These are phyloP conservation scores for Penicillium paxilli DNA, from an alignment of 495 filamentous ascomycete genomes.

Conservation along the genomic window DNA sequence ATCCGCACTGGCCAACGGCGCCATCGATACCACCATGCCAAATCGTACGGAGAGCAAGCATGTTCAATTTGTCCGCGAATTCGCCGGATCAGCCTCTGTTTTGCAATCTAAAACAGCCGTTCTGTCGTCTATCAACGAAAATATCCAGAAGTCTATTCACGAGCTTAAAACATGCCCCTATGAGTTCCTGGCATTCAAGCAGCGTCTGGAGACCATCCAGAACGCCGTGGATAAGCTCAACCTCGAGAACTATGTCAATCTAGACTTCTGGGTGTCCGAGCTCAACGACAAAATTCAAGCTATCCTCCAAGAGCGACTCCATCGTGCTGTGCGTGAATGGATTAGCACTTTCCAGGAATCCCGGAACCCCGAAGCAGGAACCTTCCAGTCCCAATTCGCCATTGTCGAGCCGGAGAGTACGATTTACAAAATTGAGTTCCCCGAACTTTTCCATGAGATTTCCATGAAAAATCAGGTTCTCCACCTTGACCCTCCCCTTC, in stretches of 20 bases:
- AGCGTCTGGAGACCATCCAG: slow-evolving; percentile 81
- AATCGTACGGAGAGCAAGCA: slow-evolving; percentile 82
- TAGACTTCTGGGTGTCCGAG: slow-evolving; percentile 80
- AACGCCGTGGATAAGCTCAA: slow-evolving; percentile 91
- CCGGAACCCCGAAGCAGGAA: slow-evolving; percentile 37
- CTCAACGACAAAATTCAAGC: slow-evolving; percentile 81
- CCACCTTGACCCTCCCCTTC: slow-evolving; percentile 88
- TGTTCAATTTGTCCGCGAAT: slow-evolving; percentile 92
- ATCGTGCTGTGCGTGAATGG: slow-evolving; percentile 80
- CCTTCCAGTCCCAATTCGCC: slow-evolving; percentile 28
- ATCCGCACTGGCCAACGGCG: slow-evolving; percentile 55
- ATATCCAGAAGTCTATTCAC: slow-evolving; percentile 74
- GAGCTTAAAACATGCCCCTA: slow-evolving; percentile 89
- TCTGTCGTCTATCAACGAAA: slow-evolving; percentile 75
- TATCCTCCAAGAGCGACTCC: slow-evolving; percentile 73
- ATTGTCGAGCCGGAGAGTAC: slow-evolving; percentile 42
- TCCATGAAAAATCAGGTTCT: slow-evolving; percentile 97
- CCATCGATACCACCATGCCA: slow-evolving; percentile 56
- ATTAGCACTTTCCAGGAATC: slow-evolving; percentile 73
- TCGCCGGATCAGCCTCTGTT: slow-evolving; percentile 77
- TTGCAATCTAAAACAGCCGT: slow-evolving; percentile 83
- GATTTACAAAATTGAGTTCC: slow-evolving; percentile 57
- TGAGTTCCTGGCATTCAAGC: slow-evolving; percentile 69
- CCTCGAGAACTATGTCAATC: slow-evolving; percentile 90
- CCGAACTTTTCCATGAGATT: slow-evolving; percentile 76